A percentile compares a stretch with the other conserved stretches of the same genome.
Evolutionary conservation across 257 asterid species (phyloP).

Genomic region (Solanum verrucosum): DNA sequence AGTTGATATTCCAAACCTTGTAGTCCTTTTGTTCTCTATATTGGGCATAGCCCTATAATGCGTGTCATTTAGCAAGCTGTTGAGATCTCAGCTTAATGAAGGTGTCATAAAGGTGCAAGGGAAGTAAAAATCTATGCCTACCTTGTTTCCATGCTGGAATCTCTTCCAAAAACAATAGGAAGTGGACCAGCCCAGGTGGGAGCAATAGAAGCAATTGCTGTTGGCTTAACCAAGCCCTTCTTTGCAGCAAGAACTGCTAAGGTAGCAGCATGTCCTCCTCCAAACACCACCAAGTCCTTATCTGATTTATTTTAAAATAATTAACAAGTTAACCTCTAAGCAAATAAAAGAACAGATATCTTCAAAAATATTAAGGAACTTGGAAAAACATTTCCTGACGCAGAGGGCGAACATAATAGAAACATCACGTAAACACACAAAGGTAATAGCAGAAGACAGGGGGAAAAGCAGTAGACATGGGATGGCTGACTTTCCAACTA

Average conservation of each 20-base stretch:
- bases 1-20: not conserved
- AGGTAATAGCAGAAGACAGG: not conserved
- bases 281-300: constrained; percentile 62
- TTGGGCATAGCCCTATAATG: not conserved
- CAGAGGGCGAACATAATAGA: not conserved
- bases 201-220: constrained; percentile 86
- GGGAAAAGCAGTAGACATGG: not conserved
- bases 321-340: not conserved
- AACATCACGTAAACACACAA: not conserved
- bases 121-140: constrained; percentile 9
- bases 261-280: constrained; percentile 99
- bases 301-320: constrained; percentile 22
- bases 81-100: not conserved
- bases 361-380: not conserved
- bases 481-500: not conserved
- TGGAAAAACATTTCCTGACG: not conserved
- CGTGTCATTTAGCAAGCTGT: not conserved
- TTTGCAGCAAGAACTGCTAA: constrained; percentile 75
- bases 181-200: constrained; percentile 99
- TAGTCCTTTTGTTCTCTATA: not conserved
- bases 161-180: constrained; percentile 87
- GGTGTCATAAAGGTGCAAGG: not conserved
- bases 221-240: constrained; percentile 66
- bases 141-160: constrained; percentile 86
- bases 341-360: not conserved